Evolutionary conservation across 805 yeast genomes (phyloP).

Genomic region (Candida montana): DNA sequence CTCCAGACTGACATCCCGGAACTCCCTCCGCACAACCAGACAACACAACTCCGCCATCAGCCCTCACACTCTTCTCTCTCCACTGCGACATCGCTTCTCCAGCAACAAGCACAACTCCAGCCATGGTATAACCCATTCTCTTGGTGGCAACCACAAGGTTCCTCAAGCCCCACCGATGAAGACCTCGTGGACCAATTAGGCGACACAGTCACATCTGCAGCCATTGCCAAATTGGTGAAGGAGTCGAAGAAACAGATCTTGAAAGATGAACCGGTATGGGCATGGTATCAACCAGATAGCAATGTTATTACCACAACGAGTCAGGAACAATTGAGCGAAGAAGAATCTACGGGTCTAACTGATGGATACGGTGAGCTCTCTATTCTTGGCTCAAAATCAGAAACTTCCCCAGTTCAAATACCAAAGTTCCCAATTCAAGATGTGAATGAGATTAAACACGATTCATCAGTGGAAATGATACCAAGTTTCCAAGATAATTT

Average conservation of each 20-base stretch:
- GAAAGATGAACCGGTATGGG: slow-evolving; percentile 20
- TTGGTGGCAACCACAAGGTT: background rate
- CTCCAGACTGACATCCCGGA: slow-evolving; percentile 4
- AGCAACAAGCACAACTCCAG: background rate
- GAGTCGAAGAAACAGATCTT: slow-evolving; percentile 18
- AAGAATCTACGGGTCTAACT: background rate
- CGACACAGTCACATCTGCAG: background rate
- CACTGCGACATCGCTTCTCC: background rate
- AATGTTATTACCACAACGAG: background rate
- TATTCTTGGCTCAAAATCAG: slow-evolving; percentile 19
- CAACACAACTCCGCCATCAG: background rate
- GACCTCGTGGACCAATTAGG: background rate
- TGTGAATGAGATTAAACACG: background rate
- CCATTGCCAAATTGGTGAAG: slow-evolving; percentile 12
- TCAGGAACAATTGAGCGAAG: too few species aligned
- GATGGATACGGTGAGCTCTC: slow-evolving; percentile 22
- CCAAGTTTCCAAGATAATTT: slow-evolving; percentile 8
- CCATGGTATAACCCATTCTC: slow-evolving; percentile 2
- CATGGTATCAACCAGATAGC: slow-evolving; percentile 20
- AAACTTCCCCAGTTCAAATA: slow-evolving; percentile 17
- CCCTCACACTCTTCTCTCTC: background rate
- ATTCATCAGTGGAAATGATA: background rate
- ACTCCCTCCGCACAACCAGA: slow-evolving; percentile 5
- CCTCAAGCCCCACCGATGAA: background rate
- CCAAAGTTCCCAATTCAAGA: slow-evolving; percentile 14